Base-by-base conservation (phyloP, 345 rosid species). In the Syzygium aqueum region DNA sequence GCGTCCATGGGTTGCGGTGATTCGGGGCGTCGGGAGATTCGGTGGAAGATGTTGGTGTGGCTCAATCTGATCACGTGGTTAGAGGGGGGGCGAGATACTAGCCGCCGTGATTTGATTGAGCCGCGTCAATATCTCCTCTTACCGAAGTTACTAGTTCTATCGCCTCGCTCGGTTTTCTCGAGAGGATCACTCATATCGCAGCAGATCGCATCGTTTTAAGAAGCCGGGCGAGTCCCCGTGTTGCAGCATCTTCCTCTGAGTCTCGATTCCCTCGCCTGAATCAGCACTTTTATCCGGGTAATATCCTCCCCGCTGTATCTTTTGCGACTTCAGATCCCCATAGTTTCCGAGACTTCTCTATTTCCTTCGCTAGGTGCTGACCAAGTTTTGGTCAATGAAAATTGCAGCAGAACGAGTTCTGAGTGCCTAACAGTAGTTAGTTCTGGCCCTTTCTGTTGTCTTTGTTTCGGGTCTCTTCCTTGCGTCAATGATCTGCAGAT, bases 101-200 rank as follows among this genome's bases (percentile, higher is more conserved):
- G 51, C 89, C 85, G 27, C 80, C 46, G 80, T 88, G 80, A 77
- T 85, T 88, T 85, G 89, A 88, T 88, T 88, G 87, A 88, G 89
- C 87, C 87, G 85, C 89, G 85, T 88, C 89, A 88, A 85, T 88
- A 88, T 88, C 89, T 85, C 87, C 80, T 80, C 85, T 67, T 67
- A 9, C 80, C 3, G 7, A 33, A 67, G 80, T 67, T 5, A 22
- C 46, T 16, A 33, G 25, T 4, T 67, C 25, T 3, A 54, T 54
- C 11, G 27, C 27, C 27, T 1, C 6, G 22, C 22, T 0, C 56
- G 8, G 23, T 53, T 53, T 19, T 2, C 57, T 19, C 7, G 8
- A 19, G 43, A 30, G 11, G 77, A 30, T 65, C 43, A 16, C 77
- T 65, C 11, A 3, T 15, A 10, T 19, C 22, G 23, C 23, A 3